phyloP scores from a whole-genome alignment of 805 yeast genomes.

The Monosporozyma siamensis region DNA sequence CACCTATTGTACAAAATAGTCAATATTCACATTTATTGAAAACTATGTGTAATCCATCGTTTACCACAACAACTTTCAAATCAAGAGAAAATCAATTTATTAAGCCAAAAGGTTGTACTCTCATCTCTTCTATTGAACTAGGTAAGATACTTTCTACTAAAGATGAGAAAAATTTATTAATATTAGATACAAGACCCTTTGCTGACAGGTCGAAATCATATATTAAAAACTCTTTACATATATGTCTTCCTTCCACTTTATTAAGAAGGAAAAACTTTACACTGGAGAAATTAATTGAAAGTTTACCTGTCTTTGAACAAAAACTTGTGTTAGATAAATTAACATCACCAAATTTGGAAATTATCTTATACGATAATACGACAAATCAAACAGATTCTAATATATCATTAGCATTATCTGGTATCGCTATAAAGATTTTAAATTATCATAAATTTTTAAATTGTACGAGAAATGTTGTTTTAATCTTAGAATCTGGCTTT shows the following conservation, averaged over 20 bases:
- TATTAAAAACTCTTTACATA: conserved; percentile 53
- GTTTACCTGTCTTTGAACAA: conserved; percentile 45
- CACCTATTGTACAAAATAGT: not conserved
- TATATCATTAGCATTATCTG: conserved; percentile 21
- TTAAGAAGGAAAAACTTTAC: conserved; percentile 67
- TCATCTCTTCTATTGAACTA: conserved; percentile 17
- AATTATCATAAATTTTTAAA: conserved; percentile 6
- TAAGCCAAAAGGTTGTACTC: conserved; percentile 16
- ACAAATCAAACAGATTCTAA: conserved; percentile 16
- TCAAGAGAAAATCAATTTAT: conserved; percentile 6
- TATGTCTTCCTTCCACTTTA: conserved; percentile 85
- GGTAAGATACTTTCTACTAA: conserved; percentile 7
- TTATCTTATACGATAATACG: conserved; percentile 22
- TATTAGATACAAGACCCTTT: conserved; percentile 66
- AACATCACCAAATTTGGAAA: conserved; percentile 11
- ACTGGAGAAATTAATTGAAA: conserved; percentile 50
- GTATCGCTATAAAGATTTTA: conserved; percentile 21
- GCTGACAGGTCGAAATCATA: conserved; percentile 58
- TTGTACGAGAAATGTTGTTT: conserved; percentile 6
- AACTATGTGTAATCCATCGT: not conserved
- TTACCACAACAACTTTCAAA: not conserved
- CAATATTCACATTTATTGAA: not conserved
- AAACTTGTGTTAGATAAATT: conserved; percentile 5
- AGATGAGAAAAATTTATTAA: conserved; percentile 8
- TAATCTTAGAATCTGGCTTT: conserved; percentile 19